These are phyloP conservation scores for Parsonsia alboflavescens DNA, from an alignment of 257 asterid genomes.

Conservation along the genomic window DNA sequence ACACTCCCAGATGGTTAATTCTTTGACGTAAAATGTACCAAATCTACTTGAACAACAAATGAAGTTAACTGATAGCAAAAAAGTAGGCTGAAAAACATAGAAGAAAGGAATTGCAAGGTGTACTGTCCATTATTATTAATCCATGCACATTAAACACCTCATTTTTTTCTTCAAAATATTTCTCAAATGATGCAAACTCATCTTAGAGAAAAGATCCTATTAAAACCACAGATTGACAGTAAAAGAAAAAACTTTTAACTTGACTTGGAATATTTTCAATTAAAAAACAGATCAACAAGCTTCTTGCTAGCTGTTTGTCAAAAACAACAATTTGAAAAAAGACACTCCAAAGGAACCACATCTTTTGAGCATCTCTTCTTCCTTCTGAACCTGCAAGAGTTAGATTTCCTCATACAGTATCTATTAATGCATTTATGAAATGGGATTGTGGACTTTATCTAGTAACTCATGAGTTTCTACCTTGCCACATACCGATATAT, in stretches of 20 bases:
- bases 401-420: no score
- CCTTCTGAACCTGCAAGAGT: constrained; percentile 14
- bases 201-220: not conserved
- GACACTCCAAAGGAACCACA: not conserved
- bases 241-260: constrained; percentile 1
- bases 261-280: not conserved
- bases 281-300: constrained; percentile 1
- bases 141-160: not conserved
- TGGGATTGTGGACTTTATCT: not conserved
- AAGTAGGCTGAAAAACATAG: not conserved
- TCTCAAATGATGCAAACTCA: not conserved
- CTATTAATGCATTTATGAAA: not conserved
- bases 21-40: not conserved
- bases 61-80: no score
- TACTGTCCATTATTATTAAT: not conserved
- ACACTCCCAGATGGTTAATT: not conserved
- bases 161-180: not conserved
- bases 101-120: constrained; percentile 3
- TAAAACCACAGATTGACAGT: not conserved
- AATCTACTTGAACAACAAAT: not conserved
- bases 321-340: not conserved
- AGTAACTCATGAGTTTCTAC: not conserved
- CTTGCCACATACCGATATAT: not conserved
- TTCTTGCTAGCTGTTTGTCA: not conserved
- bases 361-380: not conserved